Conservation (phyloP, 306 rosid species). For the Lathyrus aphaca region DNA sequence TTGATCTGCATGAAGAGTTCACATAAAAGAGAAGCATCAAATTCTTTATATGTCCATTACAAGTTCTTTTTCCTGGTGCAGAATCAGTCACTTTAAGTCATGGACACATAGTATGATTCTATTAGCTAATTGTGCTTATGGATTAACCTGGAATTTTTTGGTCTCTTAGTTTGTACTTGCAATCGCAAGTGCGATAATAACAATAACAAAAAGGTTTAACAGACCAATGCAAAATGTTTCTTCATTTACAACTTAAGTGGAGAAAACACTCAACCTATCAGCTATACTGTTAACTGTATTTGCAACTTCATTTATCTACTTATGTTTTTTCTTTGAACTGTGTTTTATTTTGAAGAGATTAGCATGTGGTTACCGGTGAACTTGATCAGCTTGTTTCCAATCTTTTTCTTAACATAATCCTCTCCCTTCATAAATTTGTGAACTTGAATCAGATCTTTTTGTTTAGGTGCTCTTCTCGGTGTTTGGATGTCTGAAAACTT, state of each 20-base stretch:
- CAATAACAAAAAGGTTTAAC: not conserved
- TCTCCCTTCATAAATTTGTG: slow-evolving; percentile 27
- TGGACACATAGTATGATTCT: slow-evolving; percentile 19
- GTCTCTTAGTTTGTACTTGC: slow-evolving; percentile 36
- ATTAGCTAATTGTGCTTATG: slow-evolving; percentile 11
- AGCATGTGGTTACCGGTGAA: slow-evolving; percentile 37
- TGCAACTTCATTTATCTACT: slow-evolving; percentile 29
- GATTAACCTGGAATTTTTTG: slow-evolving; percentile 28
- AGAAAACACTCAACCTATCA: slow-evolving; percentile 27
- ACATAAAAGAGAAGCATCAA: slow-evolving; percentile 29
- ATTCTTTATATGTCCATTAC: slow-evolving; percentile 34
- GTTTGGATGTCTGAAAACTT: slow-evolving; percentile 37
- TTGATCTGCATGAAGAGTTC: slow-evolving; percentile 19
- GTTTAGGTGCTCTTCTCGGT: slow-evolving; percentile 41
- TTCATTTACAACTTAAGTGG: slow-evolving; percentile 27
- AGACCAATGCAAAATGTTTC: slow-evolving; percentile 31
- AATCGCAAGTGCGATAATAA: slow-evolving; percentile 26
- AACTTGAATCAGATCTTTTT: slow-evolving; percentile 32
- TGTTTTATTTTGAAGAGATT: slow-evolving; percentile 31
- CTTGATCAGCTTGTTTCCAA: slow-evolving; percentile 30
- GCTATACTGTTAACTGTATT: slow-evolving; percentile 22
- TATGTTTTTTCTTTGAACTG: slow-evolving; percentile 29
- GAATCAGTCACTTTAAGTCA: slow-evolving; percentile 28
- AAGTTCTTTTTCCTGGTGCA: slow-evolving; percentile 26
- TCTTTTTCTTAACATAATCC: slow-evolving; percentile 19